These are phyloP conservation scores for Cladosporium colombiae DNA, from an alignment of 2,329 filamentous ascomycete species.

Conservation along the genomic window DNA sequence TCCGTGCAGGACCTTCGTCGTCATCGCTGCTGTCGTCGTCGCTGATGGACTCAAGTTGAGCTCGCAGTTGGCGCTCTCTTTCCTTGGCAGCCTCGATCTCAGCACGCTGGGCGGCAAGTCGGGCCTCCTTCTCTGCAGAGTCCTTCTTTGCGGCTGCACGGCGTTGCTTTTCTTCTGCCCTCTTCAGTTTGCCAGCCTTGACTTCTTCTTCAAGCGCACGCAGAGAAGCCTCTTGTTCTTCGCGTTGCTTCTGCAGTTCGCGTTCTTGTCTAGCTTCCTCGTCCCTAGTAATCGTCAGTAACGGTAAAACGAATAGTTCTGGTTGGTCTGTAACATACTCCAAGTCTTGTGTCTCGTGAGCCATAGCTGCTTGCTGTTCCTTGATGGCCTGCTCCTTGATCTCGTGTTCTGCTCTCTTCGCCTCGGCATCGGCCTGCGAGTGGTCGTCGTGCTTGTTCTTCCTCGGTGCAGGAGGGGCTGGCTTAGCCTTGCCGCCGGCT, in stretches of 20 bases:
- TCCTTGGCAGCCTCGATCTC: conserved; percentile 91
- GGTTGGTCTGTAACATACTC: conserved; percentile 67
- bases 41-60: conserved; percentile 77
- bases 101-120: conserved; percentile 79
- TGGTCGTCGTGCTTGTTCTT: conserved; percentile 61
- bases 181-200: conserved; percentile 88
- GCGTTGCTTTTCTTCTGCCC: conserved; percentile 90
- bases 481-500: conserved; percentile 44
- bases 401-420: conserved; percentile 61
- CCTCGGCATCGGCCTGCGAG: conserved; percentile 55
- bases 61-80: conserved; percentile 84
- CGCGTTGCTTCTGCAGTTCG: conserved; percentile 75
- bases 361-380: conserved; percentile 74
- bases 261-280: conserved; percentile 74
- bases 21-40: conserved; percentile 71
- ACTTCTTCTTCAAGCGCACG: conserved; percentile 93
- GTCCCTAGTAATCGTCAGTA: conserved; percentile 57
- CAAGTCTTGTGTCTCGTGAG: conserved; percentile 70
- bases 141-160: conserved; percentile 87
- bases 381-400: conserved; percentile 57
- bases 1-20: conserved; percentile 77
- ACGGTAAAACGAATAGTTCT: background rate
- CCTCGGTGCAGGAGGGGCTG: conserved; percentile 70
- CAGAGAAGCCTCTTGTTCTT: conserved; percentile 78
- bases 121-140: conserved; percentile 83